Conservation (phyloP, 192 early-diverging fungal genomes). For the Radiomyces spectabilis region DNA sequence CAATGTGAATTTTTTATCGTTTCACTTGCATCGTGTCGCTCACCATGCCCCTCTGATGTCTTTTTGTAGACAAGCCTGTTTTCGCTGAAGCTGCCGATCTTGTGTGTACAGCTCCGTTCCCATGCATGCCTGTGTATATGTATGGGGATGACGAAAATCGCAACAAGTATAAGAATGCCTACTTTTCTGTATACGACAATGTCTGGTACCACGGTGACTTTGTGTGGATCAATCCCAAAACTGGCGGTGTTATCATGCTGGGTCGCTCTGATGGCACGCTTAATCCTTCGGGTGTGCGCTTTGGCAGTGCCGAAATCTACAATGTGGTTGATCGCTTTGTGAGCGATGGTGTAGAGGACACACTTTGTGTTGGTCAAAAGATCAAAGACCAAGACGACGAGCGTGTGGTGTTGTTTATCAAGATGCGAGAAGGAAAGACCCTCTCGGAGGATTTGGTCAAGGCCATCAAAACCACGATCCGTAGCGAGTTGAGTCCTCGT, state of each 20-base stretch:
- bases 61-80: slow-evolving; percentile 43
- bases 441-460: slow-evolving; percentile 58
- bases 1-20: too few relatives aligned
- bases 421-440: slow-evolving; percentile 59
- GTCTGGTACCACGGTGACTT: slow-evolving; percentile 99
- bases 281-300: slow-evolving; percentile 89
- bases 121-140: slow-evolving; percentile 95
- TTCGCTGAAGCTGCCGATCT: slow-evolving; percentile 77
- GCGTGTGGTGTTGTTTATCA: slow-evolving; percentile 86
- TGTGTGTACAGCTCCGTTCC: slow-evolving; percentile 91
- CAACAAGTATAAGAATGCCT: slow-evolving; percentile 76
- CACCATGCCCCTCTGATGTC: not conserved
- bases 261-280: slow-evolving; percentile 89
- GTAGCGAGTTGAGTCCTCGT: slow-evolving; percentile 76
- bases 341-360: slow-evolving; percentile 65
- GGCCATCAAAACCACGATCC: slow-evolving; percentile 69
- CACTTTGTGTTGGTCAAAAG: slow-evolving; percentile 87
- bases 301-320: slow-evolving; percentile 92
- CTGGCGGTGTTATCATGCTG: slow-evolving; percentile 91
- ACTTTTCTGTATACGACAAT: slow-evolving; percentile 77
- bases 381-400: slow-evolving; percentile 69
- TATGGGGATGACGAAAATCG: slow-evolving; percentile 70
- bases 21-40: too few relatives aligned
- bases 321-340: slow-evolving; percentile 80
- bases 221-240: slow-evolving; percentile 73